Percentiles rank a stretch among this genome's conserved stretches.
Evolutionary conservation across 202 grass and related monocot species (phyloP).

Genomic region (Dendrocalamus latiflorus): DNA sequence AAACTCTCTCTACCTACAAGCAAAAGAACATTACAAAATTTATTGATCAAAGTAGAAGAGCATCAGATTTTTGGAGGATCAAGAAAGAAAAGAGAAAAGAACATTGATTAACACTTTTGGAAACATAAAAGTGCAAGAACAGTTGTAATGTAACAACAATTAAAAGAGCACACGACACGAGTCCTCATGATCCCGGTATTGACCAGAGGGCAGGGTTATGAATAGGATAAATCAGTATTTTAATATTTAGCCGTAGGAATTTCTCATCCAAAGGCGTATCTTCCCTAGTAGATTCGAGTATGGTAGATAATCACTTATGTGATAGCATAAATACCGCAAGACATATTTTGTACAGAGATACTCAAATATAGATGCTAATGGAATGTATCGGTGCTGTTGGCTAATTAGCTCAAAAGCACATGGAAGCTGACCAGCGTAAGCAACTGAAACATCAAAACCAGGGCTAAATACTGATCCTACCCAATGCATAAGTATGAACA

Average conservation of each 20-base stretch:
- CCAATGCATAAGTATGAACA: neutral
- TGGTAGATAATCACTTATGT: neutral
- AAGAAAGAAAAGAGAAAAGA: neutral
- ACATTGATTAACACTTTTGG: neutral
- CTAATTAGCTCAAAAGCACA: slow-evolving; percentile 15
- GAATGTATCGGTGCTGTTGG: neutral
- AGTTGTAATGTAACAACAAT: neutral
- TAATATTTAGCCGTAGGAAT: neutral
- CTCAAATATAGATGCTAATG: neutral
- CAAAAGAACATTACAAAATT: neutral
- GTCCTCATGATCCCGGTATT: neutral
- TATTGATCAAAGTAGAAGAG: neutral
- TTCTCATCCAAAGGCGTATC: neutral
- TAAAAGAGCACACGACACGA: neutral
- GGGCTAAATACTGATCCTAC: neutral
- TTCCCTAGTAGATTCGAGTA: neutral
- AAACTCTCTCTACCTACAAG: slow-evolving; percentile 32
- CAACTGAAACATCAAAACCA: neutral
- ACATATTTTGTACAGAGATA: neutral
- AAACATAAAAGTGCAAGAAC: neutral
- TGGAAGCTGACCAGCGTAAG: neutral
- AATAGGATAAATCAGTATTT: slow-evolving; percentile 18
- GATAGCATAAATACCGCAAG: neutral
- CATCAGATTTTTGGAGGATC: neutral
- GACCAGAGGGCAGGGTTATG: neutral